Evolutionary conservation across 1,284 basidiomycete genomes (phyloP), one percentile per base, ranked within the genome.

Genomic region (Cryptococcus sp.): DNA sequence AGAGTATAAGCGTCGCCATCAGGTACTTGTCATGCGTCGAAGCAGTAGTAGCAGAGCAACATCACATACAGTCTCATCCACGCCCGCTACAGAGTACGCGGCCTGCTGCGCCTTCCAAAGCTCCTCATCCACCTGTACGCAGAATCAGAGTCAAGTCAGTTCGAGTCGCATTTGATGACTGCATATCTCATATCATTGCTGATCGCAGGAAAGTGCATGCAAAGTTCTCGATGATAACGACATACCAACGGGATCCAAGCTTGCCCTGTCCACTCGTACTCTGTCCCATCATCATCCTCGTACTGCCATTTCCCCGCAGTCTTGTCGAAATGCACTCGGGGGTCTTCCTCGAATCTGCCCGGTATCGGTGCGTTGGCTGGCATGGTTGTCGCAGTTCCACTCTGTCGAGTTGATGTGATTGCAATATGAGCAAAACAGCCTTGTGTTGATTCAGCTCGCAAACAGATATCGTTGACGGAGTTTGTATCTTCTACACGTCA

Each of bases 201-300:
- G 7, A 4, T 35, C 13, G 31, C 31, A 35, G 31, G 8, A 8
- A 35, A 35, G 31, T 31, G 44, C 31, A 44, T 50, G 11, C 49
- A 49, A 27, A n/a, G 45, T 16, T 16, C 4, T 15, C 5, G 19
- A 15, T 22, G 31, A 39, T 16, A 47, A 47, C 40, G 11, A 78
- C 88, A 74, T 71, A 96, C 93, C 71, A 93, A 76, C 42, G 90
- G 87, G 23, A 91, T 77, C 93, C 93, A 96, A 41, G 81, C 80
- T 19, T 85, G 86, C 69, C 89, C 90, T 70, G 92, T 89, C 82
- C 90, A 99, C 79, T 99, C 94, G 73, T 90, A 85, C 76, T 96
- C 93, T 27, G 84, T 81, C 15, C 90, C 93, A 1, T 93, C 88
- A 57, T 91, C 89, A 70, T 90, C 87, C 75, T 99, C 95, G 72